phyloP scores from a whole-genome alignment of 768 basidiomycete species.

The Tremella yokohamensis region DNA sequence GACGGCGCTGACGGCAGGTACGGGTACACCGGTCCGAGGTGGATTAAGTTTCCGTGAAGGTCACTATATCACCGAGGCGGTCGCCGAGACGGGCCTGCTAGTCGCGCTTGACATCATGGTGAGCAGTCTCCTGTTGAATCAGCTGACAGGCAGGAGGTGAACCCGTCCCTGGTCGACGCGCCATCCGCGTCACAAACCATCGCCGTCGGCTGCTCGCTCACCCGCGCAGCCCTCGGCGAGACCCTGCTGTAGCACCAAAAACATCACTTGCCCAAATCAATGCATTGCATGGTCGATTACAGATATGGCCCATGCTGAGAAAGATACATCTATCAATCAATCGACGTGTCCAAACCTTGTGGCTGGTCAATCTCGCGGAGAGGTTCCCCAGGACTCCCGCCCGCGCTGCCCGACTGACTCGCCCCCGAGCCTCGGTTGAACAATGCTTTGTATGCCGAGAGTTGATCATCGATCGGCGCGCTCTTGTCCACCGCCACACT shows the following conservation, averaged over 20 bases:
- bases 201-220: conserved; percentile 54
- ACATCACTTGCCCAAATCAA: too few species aligned
- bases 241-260: conserved; percentile 31
- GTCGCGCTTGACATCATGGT: conserved; percentile 95
- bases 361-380: conserved; percentile 2
- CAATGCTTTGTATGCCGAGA: conserved; percentile 40
- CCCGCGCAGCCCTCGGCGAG: conserved; percentile 50
- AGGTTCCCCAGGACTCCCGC: not conserved
- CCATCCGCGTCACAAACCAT: conserved; percentile 79
- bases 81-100: conserved; percentile 85
- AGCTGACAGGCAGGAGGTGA: conserved; percentile 68
- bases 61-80: conserved; percentile 91
- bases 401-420: not conserved
- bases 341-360: not conserved
- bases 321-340: too few species aligned
- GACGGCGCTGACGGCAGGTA: conserved; percentile 25
- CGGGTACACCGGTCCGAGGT: conserved; percentile 69
- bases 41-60: conserved; percentile 88
- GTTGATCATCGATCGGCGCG: conserved; percentile 36
- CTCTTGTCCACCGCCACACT: conserved; percentile 33
- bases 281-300: too few species aligned
- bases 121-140: conserved; percentile 29
- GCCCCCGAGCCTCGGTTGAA: conserved; percentile 14
- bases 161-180: conserved; percentile 80
- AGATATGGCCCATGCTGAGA: too few species aligned